Base-by-base conservation (phyloP, 768 basidiomycete species). In the Flagelloscypha sp. region DNA sequence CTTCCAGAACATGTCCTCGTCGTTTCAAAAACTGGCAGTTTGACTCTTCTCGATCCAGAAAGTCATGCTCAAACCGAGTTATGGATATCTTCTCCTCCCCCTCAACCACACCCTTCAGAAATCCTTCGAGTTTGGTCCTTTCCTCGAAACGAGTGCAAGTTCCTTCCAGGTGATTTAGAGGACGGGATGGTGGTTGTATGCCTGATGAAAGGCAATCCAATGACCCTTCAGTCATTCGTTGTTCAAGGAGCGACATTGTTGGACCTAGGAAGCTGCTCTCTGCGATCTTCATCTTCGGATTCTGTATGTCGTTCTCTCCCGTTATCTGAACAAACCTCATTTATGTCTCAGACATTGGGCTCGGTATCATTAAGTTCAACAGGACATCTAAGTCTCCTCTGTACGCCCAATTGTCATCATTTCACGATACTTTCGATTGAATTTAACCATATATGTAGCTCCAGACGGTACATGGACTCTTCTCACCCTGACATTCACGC, bases 301-400 rank as follows among this genome's bases (percentile, higher is more conserved):
- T 63, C 43, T 36, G 50, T 32, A 15, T 35, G 7, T 35, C 30
- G 33, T 4, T 9, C 6, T 39, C 30, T 16, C 21, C 40, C 24
- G 33, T 24, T 18, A 21, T 22, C 15, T 19, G 27, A 17, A 21
- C 27, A 28, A 24, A 30, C 38, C 38, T 50, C 36, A 41, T n/a
- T 25, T 13, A 4, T 24, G 18, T 32, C 20, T 4, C 30, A 71
- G 69, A 44, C 61, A 38, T 56, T 71, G 16, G 46, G 49, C 7
- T 51, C 55, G 28, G 44, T 61, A 1, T 65, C 72, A 5, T 70
- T 60, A 30, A 76, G 72, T 42, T 24, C 55, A 0, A 63, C 66
- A 5, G 77, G 76, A 13, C 56, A 58, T 45, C 38, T 78, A 28
- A 72, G 62, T 40, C 48, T 75, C 21, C 48, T 78, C n/a, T 53